phyloP scores from a whole-genome alignment of 495 filamentous ascomycete species.

The Mytilinidion resinicola region DNA sequence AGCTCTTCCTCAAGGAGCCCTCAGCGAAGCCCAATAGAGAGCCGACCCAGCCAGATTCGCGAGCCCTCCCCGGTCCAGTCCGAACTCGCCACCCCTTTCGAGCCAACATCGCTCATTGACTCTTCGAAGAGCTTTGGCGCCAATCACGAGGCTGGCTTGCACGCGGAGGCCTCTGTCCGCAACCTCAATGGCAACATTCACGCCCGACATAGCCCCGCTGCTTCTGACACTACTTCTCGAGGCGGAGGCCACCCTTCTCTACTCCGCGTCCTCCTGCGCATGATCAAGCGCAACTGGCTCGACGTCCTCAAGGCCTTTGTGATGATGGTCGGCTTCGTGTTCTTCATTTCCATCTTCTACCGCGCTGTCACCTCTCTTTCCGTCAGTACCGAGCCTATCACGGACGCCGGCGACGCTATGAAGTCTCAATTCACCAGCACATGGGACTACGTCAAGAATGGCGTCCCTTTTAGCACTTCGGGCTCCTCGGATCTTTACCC shows the following conservation, averaged over 20 bases:
- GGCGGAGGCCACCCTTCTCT: not conserved
- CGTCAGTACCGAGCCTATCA: not conserved
- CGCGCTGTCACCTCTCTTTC: not conserved
- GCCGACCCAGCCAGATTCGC: not conserved
- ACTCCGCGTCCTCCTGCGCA: not conserved
- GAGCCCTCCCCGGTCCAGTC: not conserved
- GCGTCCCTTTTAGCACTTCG: not conserved
- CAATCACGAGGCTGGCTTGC: slow-evolving; percentile 17
- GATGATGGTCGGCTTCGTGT: not conserved
- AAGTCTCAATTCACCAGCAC: not conserved
- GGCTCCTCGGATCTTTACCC: not conserved
- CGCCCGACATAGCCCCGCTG: not conserved
- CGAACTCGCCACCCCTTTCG: not conserved
- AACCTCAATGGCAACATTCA: not conserved
- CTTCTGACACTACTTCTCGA: not conserved
- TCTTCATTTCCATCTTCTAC: not conserved
- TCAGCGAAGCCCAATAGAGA: not conserved
- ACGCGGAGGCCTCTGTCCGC: not conserved
- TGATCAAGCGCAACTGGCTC: not conserved
- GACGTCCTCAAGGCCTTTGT: not conserved
- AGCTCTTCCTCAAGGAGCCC: not conserved
- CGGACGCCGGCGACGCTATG: not conserved
- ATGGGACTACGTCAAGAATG: not conserved
- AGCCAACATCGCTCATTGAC: not conserved
- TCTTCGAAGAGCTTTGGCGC: slow-evolving; percentile 20